Evolutionary conservation across 768 basidiomycete species (phyloP).

Genomic region (Omphalotus guepiniiformis): DNA sequence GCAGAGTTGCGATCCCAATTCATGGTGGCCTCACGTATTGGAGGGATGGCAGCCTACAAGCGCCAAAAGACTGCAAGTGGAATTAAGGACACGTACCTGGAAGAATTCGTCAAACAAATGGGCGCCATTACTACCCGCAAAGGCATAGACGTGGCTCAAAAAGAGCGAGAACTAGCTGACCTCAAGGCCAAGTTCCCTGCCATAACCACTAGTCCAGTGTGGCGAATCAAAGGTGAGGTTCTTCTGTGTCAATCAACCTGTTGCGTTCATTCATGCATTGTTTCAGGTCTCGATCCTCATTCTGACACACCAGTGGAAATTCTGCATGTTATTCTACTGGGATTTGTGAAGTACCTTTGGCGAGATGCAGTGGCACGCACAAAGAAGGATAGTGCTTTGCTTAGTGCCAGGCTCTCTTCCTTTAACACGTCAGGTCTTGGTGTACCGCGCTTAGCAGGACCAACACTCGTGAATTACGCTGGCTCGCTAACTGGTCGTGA

Average conservation of each 20-base stretch:
- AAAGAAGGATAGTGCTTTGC: slow-evolving; percentile 20
- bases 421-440: slow-evolving; percentile 31
- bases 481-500: slow-evolving; percentile 33
- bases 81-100: slow-evolving; percentile 16
- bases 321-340: slow-evolving; percentile 25
- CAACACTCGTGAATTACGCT: slow-evolving; percentile 32
- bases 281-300: slow-evolving; percentile 36
- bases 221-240: slow-evolving; percentile 21
- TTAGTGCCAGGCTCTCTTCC: slow-evolving; percentile 23
- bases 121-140: slow-evolving; percentile 16
- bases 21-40: not conserved
- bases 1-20: not conserved
- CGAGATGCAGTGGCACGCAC: slow-evolving; percentile 28
- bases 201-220: slow-evolving; percentile 29
- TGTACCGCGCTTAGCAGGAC: slow-evolving; percentile 22
- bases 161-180: slow-evolving; percentile 15
- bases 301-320: slow-evolving; percentile 38
- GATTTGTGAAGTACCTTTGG: slow-evolving; percentile 48
- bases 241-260: not conserved
- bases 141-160: slow-evolving; percentile 1
- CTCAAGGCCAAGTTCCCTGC: slow-evolving; percentile 13
- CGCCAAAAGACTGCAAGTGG: not conserved
- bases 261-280: not conserved
- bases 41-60: not conserved
- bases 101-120: slow-evolving; percentile 20